Percentiles rank a stretch among this genome's conserved stretches.
Evolutionary conservation across 192 early-diverging fungal genomes (phyloP).

Genomic region (Umbelopsis sp.): DNA sequence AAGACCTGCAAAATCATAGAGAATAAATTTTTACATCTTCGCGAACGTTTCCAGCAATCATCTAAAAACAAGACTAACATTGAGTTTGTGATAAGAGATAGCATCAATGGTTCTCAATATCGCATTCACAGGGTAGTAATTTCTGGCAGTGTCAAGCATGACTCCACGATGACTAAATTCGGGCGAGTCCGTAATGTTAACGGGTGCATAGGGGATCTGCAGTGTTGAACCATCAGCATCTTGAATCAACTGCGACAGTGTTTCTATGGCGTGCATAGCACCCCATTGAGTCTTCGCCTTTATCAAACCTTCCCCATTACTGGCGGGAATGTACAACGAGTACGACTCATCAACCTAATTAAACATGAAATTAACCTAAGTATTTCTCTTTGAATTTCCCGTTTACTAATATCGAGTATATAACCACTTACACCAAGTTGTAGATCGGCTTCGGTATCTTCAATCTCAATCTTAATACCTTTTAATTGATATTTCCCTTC

Average conservation of each 20-base stretch:
- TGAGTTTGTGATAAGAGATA: conserved; percentile 81
- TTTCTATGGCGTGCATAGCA: conserved; percentile 72
- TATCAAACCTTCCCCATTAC: conserved; percentile 47
- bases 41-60: no score
- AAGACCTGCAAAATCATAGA: no score
- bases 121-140: conserved; percentile 64
- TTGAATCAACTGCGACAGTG: conserved; percentile 67
- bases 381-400: no score
- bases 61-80: conserved; percentile 43
- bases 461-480: conserved; percentile 44
- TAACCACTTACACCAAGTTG: conserved; percentile 42
- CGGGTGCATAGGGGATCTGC: conserved; percentile 45
- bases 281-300: conserved; percentile 64
- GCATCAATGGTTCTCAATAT: conserved; percentile 72
- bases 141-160: conserved; percentile 70
- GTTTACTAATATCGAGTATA: no score
- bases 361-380: no score
- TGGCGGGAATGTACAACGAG: conserved; percentile 56
- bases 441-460: conserved; percentile 46
- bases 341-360: conserved; percentile 65
- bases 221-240: conserved; percentile 29
- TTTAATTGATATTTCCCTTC: no score
- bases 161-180: conserved; percentile 68
- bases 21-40: no score
- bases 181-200: conserved; percentile 63